Percentiles rank a stretch among this genome's conserved stretches.
Evolutionary conservation across 495 filamentous ascomycete species (phyloP).

Genomic region (Thozetella sp.): DNA sequence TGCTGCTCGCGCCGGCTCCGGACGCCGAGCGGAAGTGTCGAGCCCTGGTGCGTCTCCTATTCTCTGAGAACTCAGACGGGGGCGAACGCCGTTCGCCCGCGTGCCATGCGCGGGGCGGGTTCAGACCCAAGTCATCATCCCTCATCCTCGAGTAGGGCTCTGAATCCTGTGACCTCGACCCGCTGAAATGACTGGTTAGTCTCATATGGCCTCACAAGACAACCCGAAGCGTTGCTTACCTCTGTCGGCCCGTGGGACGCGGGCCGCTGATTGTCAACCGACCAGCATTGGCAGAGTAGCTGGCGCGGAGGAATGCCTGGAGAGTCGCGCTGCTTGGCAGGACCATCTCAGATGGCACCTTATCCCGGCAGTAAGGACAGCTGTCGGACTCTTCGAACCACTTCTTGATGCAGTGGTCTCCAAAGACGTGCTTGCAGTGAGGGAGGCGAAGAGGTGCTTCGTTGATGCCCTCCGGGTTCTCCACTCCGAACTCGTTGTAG

Average conservation of each 20-base stretch:
- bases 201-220: not conserved
- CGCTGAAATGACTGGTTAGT: not conserved
- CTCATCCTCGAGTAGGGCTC: conserved; percentile 7
- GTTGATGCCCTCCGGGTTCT: conserved; percentile 50
- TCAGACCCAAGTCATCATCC: conserved; percentile 7
- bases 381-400: conserved; percentile 61
- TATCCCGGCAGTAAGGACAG: conserved; percentile 60
- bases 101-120: conserved; percentile 13
- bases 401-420: conserved; percentile 60
- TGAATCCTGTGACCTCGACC: not conserved
- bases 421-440: conserved; percentile 61
- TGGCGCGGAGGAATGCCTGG: conserved; percentile 16
- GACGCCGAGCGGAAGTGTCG: conserved; percentile 27
- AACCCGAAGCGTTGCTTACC: not conserved
- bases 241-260: not conserved
- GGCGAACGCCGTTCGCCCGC: conserved; percentile 38
- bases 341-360: conserved; percentile 48
- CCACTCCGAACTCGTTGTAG: conserved; percentile 55
- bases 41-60: conserved; percentile 34
- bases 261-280: not conserved
- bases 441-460: conserved; percentile 54
- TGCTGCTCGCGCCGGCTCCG: not conserved
- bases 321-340: conserved; percentile 9
- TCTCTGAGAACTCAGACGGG: conserved; percentile 31
- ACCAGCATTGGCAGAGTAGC: not conserved